Conservation (phyloP, 257 asterid species). For the Solanum arcanum region DNA sequence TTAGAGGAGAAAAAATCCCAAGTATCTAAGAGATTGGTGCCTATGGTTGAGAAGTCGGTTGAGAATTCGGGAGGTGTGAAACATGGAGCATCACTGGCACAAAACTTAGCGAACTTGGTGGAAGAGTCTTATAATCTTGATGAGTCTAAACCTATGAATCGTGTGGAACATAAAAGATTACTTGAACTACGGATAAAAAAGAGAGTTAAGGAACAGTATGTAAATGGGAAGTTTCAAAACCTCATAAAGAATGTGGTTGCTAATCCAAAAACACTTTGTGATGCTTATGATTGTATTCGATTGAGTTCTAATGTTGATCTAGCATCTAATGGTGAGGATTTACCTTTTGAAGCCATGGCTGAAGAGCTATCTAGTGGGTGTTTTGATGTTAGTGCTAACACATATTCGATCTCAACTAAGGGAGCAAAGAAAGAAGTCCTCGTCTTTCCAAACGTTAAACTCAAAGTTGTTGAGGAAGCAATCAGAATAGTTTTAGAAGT, state of each 20-base stretch:
- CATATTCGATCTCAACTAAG: constrained; percentile 45
- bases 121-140: constrained; percentile 43
- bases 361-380: constrained; percentile 55
- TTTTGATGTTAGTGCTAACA: constrained; percentile 53
- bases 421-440: constrained; percentile 55
- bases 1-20: neutral
- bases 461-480: constrained; percentile 82
- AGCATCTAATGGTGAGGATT: constrained; percentile 21
- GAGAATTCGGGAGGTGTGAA: neutral
- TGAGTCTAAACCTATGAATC: constrained; percentile 30
- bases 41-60: neutral
- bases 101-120: constrained; percentile 65
- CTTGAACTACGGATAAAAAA: constrained; percentile 67
- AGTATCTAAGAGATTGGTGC: neutral
- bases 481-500: constrained; percentile 70
- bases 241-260: constrained; percentile 69
- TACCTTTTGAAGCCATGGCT: constrained; percentile 62
- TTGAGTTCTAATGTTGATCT: constrained; percentile 52
- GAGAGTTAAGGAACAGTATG: constrained; percentile 70
- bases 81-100: constrained; percentile 22
- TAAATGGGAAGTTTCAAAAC: constrained; percentile 54
- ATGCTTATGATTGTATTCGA: constrained; percentile 68
- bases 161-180: constrained; percentile 46
- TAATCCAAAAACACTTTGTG: constrained; percentile 55
- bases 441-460: constrained; percentile 52